phyloP scores from a whole-genome alignment of 805 yeast genomes.

The Wickerhamomyces bisporus region DNA sequence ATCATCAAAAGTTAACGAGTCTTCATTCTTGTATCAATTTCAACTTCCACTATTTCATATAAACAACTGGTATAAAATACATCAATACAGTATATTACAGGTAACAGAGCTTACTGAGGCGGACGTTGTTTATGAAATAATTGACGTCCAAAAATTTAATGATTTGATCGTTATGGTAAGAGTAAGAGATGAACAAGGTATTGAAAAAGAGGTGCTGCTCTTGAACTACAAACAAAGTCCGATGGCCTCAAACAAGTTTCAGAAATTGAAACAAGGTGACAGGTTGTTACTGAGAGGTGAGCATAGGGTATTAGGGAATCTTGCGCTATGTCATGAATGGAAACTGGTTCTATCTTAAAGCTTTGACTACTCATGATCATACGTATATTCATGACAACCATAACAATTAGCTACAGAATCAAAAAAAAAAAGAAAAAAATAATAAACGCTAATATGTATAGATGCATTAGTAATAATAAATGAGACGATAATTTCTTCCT shows the following conservation, averaged over 20 bases:
- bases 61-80: constrained; percentile 20
- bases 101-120: background rate
- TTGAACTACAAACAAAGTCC: constrained; percentile 15
- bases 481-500: too few species aligned
- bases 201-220: constrained; percentile 7
- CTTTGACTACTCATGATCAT: background rate
- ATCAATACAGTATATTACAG: constrained; percentile 6
- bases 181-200: constrained; percentile 1
- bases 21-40: constrained; percentile 5
- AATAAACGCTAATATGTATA: too few species aligned
- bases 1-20: background rate
- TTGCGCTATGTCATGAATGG: constrained; percentile 19
- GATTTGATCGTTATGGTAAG: constrained; percentile 10
- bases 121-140: constrained; percentile 2
- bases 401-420: too few species aligned
- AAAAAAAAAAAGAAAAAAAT: too few species aligned
- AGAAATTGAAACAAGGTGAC: constrained; percentile 13
- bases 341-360: constrained; percentile 2
- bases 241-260: constrained; percentile 4
- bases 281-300: constrained; percentile 7
- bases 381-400: too few species aligned
- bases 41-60: constrained; percentile 16
- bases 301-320: constrained; percentile 1
- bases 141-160: constrained; percentile 7
- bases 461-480: too few species aligned